phyloP scores from a whole-genome alignment of 176 grass and related monocot species.

The Leersia perrieri region DNA sequence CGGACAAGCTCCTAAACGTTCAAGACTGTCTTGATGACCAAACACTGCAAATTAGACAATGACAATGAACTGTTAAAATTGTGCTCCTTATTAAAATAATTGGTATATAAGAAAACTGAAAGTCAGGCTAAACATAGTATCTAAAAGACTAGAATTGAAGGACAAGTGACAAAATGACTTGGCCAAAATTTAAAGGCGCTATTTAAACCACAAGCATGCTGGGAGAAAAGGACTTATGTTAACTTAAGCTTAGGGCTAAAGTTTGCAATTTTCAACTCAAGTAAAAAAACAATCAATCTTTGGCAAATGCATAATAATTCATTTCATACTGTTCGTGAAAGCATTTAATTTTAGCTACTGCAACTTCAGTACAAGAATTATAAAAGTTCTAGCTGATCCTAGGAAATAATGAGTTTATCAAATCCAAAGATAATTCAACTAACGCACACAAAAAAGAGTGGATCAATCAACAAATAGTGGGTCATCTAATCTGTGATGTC shows the following conservation, averaged over 20 bases:
- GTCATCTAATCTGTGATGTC: neutral
- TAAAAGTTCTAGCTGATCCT: neutral
- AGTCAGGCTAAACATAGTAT: conserved; percentile 20
- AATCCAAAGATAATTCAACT: neutral
- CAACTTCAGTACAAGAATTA: neutral
- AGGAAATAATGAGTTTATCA: conserved; percentile 5
- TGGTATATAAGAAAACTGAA: neutral
- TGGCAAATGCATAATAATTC: neutral
- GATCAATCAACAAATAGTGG: conserved; percentile 1
- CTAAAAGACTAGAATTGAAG: conserved; percentile 17
- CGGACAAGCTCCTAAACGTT: conserved; percentile 64
- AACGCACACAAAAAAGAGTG: neutral
- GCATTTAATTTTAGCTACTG: neutral
- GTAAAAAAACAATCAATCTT: neutral
- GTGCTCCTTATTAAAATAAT: neutral
- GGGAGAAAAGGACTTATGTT: neutral
- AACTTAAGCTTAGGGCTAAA: no score
- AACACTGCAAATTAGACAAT: conserved; percentile 67
- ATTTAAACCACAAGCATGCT: neutral
- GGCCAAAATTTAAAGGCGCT: neutral
- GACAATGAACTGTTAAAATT: conserved; percentile 14
- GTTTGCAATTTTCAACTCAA: neutral
- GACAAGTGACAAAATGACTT: neutral
- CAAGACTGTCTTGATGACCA: conserved; percentile 80
- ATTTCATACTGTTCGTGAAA: neutral